phyloP scores from a whole-genome alignment of 352 stramenopile genomes.

The Phytophthora podocarpi region DNA sequence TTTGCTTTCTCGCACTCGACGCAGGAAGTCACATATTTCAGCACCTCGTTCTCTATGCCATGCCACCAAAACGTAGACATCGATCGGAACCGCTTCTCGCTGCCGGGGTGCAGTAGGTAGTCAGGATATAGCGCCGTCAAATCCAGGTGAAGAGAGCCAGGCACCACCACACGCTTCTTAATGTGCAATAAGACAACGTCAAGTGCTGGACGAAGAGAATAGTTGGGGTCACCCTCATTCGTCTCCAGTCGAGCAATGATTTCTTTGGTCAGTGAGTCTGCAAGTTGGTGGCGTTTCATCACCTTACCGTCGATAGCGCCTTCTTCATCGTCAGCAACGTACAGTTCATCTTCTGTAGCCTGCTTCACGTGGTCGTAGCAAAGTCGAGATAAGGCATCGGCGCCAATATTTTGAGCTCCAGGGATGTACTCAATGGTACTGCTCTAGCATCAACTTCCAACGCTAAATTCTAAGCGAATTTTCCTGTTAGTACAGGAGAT shows the following conservation, averaged over 20 bases:
- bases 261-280: too few species aligned
- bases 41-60: background rate
- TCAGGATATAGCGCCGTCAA: too few species aligned
- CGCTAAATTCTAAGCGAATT: background rate
- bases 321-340: too few species aligned
- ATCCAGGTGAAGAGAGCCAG: too few species aligned
- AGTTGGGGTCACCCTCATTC: too few species aligned
- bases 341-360: too few species aligned
- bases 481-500: background rate
- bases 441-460: background rate
- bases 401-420: background rate
- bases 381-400: background rate
- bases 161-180: too few species aligned
- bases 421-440: background rate
- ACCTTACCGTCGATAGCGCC: background rate
- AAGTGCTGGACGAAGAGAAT: too few species aligned
- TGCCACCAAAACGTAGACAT: constrained; percentile 19
- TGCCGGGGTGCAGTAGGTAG: background rate
- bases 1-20: constrained; percentile 8
- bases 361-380: too few species aligned
- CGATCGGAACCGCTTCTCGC: background rate
- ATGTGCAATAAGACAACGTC: too few species aligned
- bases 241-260: too few species aligned
- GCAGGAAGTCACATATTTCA: background rate
- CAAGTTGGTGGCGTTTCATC: too few species aligned